A percentile compares a stretch with the other conserved stretches of the same genome.
Evolutionary conservation across 306 rosid genomes (phyloP).

Genomic region (Glycine latifolia): DNA sequence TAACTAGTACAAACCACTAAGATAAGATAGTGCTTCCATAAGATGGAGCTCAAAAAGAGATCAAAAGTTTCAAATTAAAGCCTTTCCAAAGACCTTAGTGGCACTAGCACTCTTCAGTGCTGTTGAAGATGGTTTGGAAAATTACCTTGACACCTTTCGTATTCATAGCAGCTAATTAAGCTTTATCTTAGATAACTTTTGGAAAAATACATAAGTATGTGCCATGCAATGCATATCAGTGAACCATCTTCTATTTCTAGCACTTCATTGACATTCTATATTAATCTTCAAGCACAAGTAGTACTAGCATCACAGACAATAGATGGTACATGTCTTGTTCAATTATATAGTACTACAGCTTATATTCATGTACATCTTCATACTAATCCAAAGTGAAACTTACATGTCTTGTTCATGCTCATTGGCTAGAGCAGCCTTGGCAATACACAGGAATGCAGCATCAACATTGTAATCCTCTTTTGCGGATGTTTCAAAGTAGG

Average conservation of each 20-base stretch:
- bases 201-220: constrained; percentile 6
- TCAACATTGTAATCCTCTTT: constrained; percentile 95
- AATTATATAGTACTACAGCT: not conserved
- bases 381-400: constrained; percentile 49
- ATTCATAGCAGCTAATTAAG: not conserved
- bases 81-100: constrained; percentile 4
- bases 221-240: constrained; percentile 25
- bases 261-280: constrained; percentile 23
- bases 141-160: not conserved
- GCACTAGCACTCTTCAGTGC: not conserved
- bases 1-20: too few species aligned
- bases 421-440: constrained; percentile 85
- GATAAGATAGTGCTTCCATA: not conserved
- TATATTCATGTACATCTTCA: constrained; percentile 18
- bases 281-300: not conserved
- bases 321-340: not conserved
- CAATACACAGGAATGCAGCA: constrained; percentile 84
- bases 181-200: not conserved
- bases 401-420: constrained; percentile 93
- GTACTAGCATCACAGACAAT: constrained; percentile 7
- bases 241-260: constrained; percentile 23
- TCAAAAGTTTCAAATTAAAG: not conserved
- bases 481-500: constrained; percentile 95
- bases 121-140: constrained; percentile 12
- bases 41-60: constrained; percentile 3